Evolutionary conservation across 352 stramenopile genomes (phyloP).

Genomic region (Pseudoperonospora humuli): DNA sequence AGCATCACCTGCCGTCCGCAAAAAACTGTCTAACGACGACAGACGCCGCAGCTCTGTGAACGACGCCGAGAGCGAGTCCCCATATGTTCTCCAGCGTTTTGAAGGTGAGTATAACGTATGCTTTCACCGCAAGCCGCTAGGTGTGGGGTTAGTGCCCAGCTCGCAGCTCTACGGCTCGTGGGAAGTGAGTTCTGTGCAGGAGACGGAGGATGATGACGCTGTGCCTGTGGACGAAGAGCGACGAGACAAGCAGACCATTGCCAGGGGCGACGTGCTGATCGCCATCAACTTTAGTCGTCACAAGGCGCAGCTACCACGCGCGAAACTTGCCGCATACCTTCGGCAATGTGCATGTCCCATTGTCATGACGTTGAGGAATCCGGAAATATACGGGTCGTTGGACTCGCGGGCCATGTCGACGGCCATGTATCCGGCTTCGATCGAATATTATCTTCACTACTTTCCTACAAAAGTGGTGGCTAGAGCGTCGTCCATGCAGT

Average conservation of each 20-base stretch:
- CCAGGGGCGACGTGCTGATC: conserved; percentile 52
- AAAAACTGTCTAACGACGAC: background rate
- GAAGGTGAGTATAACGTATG: conserved; percentile 68
- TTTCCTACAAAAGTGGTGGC: conserved; percentile 33
- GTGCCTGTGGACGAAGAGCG: conserved; percentile 4
- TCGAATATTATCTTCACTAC: conserved; percentile 38
- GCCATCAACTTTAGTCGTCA: conserved; percentile 50
- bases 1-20: background rate
- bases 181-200: conserved; percentile 55
- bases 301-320: conserved; percentile 40
- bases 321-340: conserved; percentile 37
- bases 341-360: conserved; percentile 40
- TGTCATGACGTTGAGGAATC: conserved; percentile 58
- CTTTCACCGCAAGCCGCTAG: conserved; percentile 56
- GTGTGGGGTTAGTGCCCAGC: conserved; percentile 67
- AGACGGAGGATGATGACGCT: conserved; percentile 5
- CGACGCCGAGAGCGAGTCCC: conserved; percentile 15
- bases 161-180: conserved; percentile 74
- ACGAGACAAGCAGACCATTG: conserved; percentile 18
- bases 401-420: conserved; percentile 59
- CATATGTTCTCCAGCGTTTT: conserved; percentile 37
- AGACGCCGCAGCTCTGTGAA: conserved; percentile 12
- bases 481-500: conserved; percentile 58
- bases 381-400: conserved; percentile 45
- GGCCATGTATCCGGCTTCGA: conserved; percentile 63